Percentiles rank a stretch among this genome's conserved stretches.
Conservation (phyloP, 768 basidiomycete species). For the Tephrocybe rancida region DNA sequence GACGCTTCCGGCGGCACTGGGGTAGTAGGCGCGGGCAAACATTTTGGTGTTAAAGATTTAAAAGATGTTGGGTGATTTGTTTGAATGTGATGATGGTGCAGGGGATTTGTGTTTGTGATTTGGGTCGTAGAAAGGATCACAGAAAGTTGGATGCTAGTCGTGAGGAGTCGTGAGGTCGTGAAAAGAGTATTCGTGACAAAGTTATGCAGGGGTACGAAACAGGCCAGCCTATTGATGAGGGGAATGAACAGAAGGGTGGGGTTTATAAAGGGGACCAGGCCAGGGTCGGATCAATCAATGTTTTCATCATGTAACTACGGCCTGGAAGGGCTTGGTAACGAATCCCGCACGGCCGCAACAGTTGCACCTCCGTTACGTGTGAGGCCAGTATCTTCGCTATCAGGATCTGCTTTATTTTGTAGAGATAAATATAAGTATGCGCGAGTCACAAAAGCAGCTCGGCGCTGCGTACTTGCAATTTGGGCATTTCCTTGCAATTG, state of each 20-base stretch:
- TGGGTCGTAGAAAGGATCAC: neutral
- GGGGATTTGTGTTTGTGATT: neutral
- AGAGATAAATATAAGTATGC: too few relatives aligned
- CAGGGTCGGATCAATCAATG: slow-evolving; percentile 10
- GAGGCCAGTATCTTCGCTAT: too few relatives aligned
- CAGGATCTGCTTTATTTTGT: too few relatives aligned
- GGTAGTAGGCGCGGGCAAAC: slow-evolving; percentile 20
- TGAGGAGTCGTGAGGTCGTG: slow-evolving; percentile 19
- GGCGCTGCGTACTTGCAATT: too few relatives aligned
- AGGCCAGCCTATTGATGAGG: slow-evolving; percentile 24
- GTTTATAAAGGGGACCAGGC: slow-evolving; percentile 7
- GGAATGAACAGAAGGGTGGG: neutral
- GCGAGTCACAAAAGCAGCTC: too few relatives aligned
- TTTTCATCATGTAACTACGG: too few relatives aligned
- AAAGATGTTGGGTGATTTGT: neutral
- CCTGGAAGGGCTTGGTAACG: slow-evolving; percentile 7
- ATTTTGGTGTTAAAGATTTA: slow-evolving; percentile 4
- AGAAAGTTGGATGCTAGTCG: slow-evolving; percentile 8
- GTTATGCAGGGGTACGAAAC: slow-evolving; percentile 12
- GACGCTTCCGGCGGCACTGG: slow-evolving; percentile 20
- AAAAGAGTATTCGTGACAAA: slow-evolving; percentile 14
- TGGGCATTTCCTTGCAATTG: too few relatives aligned
- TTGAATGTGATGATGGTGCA: neutral
- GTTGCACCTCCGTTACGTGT: too few relatives aligned
- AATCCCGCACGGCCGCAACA: neutral